Percentiles rank a stretch among this genome's conserved stretches.
These are phyloP conservation scores for Jatropha multifida DNA, from an alignment of 441 rosid species.

Conservation along the genomic window DNA sequence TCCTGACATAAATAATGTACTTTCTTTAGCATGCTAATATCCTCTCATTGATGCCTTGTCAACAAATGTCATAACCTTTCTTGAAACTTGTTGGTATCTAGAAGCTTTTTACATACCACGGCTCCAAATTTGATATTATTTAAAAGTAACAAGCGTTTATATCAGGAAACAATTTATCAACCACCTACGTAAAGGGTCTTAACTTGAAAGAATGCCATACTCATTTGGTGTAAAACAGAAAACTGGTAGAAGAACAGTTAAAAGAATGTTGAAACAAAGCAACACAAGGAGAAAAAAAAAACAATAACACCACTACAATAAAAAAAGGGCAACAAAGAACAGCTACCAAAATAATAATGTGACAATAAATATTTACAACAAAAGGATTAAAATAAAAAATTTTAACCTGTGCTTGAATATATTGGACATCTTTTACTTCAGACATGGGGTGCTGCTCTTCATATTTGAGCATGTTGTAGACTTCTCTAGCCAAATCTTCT, in stretches of 20 bases:
- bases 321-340: not conserved
- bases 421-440: slow-evolving; percentile 65
- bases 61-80: slow-evolving; percentile 2
- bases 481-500: slow-evolving; percentile 52
- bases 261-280: not conserved
- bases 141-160: not conserved
- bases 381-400: slow-evolving; percentile 18
- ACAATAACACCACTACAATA: not conserved
- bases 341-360: slow-evolving; percentile 1
- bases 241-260: not conserved
- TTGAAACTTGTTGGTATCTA: not conserved
- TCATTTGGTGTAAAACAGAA: not conserved
- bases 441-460: slow-evolving; percentile 47
- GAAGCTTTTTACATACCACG: not conserved
- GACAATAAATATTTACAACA: not conserved
- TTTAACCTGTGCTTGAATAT: slow-evolving; percentile 80
- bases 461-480: slow-evolving; percentile 51
- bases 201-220: not conserved
- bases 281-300: not conserved
- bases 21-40: not conserved
- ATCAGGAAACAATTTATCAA: slow-evolving; percentile 8
- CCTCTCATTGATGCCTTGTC: not conserved
- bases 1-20: not conserved
- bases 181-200: not conserved
- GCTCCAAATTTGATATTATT: not conserved